Percentiles rank a stretch among this genome's conserved stretches.
Conservation (phyloP, 169 alveolate species). For the Plasmodium yoelii region DNA sequence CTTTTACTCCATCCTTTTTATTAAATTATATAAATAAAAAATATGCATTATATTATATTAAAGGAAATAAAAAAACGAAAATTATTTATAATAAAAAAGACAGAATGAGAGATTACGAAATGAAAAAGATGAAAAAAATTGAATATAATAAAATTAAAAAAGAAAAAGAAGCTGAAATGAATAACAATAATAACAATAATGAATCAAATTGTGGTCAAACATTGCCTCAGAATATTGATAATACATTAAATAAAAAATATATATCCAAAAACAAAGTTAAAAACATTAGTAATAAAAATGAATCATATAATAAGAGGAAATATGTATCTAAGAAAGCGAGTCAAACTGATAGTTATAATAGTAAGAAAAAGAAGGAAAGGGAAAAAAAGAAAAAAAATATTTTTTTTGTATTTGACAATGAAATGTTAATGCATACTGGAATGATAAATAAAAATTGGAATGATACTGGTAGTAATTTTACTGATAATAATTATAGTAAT, state of each 20-base stretch:
- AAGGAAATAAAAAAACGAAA: constrained; percentile 33
- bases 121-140: not conserved
- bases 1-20: constrained; percentile 8
- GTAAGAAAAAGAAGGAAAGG: not conserved
- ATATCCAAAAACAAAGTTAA: not conserved
- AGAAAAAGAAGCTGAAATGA: not conserved
- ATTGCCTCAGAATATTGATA: too few relatives aligned
- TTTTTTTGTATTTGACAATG: not conserved
- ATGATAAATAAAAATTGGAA: not conserved
- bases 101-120: not conserved
- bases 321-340: not conserved
- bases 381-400: not conserved
- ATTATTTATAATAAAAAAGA: constrained; percentile 17
- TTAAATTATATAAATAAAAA: constrained; percentile 46
- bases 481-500: not conserved
- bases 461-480: not conserved
- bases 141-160: not conserved
- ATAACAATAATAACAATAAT: not conserved
- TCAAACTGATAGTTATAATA: not conserved
- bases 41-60: constrained; percentile 17
- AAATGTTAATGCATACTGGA: not conserved
- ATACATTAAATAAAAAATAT: too few relatives aligned
- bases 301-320: constrained; percentile 7
- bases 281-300: not conserved
- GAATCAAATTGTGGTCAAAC: too few relatives aligned